Percentiles rank a stretch among this genome's conserved stretches.
Evolutionary conservation across 73 alveolate genomes (phyloP).

Genomic region (Paramecium caudatum): DNA sequence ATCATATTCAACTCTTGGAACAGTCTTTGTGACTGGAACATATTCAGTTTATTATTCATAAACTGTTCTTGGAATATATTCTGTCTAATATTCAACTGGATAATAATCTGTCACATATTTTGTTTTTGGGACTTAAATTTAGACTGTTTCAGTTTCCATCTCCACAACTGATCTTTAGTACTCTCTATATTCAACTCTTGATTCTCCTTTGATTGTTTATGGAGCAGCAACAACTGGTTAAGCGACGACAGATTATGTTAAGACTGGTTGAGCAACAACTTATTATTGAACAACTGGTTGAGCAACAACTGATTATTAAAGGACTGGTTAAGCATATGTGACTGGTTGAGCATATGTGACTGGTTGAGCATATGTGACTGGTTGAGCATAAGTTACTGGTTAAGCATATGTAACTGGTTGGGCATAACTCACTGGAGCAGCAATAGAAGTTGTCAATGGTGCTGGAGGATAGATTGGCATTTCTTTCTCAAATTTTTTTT

Average conservation of each 20-base stretch:
- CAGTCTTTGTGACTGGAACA: slow-evolving; percentile 67
- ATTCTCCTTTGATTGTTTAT: slow-evolving; percentile 62
- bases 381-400: slow-evolving; percentile 40
- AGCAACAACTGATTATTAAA: neutral
- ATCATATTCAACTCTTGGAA: slow-evolving; percentile 70
- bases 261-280: slow-evolving; percentile 1
- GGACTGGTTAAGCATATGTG: slow-evolving; percentile 34
- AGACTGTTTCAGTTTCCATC: slow-evolving; percentile 67
- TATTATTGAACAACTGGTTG: slow-evolving; percentile 12
- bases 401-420: slow-evolving; percentile 33
- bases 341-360: slow-evolving; percentile 51
- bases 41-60: slow-evolving; percentile 69
- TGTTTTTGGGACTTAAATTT: slow-evolving; percentile 66
- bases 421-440: slow-evolving; percentile 41
- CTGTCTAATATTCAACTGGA: slow-evolving; percentile 74
- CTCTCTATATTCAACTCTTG: slow-evolving; percentile 72
- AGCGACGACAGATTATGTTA: neutral
- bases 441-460: slow-evolving; percentile 23
- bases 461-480: slow-evolving; percentile 50
- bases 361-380: slow-evolving; percentile 52
- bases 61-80: slow-evolving; percentile 68
- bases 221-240: slow-evolving; percentile 48
- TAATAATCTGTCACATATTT: slow-evolving; percentile 76
- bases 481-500: neutral
- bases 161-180: slow-evolving; percentile 70